A percentile compares a stretch with the other conserved stretches of the same genome.
These are phyloP conservation scores for Pleoardoris graminearum DNA, from an alignment of 2,329 filamentous ascomycete genomes.

Conservation along the genomic window DNA sequence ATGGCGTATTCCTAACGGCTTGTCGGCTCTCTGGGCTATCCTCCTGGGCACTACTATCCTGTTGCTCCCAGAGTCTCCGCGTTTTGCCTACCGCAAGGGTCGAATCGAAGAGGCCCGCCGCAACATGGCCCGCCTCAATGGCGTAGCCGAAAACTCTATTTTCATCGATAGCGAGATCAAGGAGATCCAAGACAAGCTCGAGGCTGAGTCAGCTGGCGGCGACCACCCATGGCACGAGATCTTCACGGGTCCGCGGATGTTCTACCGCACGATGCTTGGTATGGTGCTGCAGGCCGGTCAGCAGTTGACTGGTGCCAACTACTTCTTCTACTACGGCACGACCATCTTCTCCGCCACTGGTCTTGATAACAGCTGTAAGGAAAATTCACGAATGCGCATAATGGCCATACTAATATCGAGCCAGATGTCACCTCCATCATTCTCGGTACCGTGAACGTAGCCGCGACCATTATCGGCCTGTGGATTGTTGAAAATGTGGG, in stretches of 20 bases:
- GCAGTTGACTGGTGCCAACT: slow-evolving; percentile 70
- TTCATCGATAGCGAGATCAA: slow-evolving; percentile 57
- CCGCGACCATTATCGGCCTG: slow-evolving; percentile 50
- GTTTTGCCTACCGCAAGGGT: slow-evolving; percentile 60
- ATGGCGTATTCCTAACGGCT: slow-evolving; percentile 67
- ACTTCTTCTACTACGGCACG: slow-evolving; percentile 63
- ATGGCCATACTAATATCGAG: neutral
- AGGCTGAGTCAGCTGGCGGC: slow-evolving; percentile 52
- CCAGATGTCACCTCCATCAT: slow-evolving; percentile 52
- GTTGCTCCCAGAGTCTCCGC: slow-evolving; percentile 60
- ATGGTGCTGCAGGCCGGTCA: slow-evolving; percentile 67
- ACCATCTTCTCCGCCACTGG: slow-evolving; percentile 51
- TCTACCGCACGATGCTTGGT: slow-evolving; percentile 66
- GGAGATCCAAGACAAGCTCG: slow-evolving; percentile 61
- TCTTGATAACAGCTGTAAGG: slow-evolving; percentile 45
- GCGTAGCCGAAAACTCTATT: slow-evolving; percentile 58
- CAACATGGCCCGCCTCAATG: slow-evolving; percentile 60
- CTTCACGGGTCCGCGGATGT: slow-evolving; percentile 67
- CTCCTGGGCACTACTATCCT: slow-evolving; percentile 59
- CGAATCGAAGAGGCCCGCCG: slow-evolving; percentile 54
- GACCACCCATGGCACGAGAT: slow-evolving; percentile 58
- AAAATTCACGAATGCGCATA: neutral
- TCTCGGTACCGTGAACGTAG: slow-evolving; percentile 55
- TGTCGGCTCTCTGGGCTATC: slow-evolving; percentile 60
- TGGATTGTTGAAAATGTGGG: slow-evolving; percentile 54